These are phyloP conservation scores for Morella rubra DNA, from an alignment of 306 rosid genomes.

Conservation along the genomic window DNA sequence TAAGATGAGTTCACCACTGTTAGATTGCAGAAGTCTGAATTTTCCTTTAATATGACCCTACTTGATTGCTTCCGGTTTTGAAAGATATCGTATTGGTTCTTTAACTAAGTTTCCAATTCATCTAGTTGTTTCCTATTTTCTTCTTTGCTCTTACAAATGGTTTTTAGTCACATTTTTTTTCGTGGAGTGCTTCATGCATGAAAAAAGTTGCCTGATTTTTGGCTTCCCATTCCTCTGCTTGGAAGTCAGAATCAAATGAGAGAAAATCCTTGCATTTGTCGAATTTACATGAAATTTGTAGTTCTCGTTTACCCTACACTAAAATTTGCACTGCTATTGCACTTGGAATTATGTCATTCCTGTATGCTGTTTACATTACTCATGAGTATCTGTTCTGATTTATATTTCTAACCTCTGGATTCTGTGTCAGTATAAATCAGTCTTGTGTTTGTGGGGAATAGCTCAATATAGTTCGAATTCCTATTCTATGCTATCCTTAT, in stretches of 20 bases:
- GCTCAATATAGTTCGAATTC: slow-evolving; percentile 8
- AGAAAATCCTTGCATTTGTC: neutral
- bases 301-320: neutral
- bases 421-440: neutral
- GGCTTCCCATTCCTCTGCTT: neutral
- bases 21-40: neutral
- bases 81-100: neutral
- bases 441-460: slow-evolving; percentile 2
- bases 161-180: neutral
- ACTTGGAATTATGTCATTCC: neutral
- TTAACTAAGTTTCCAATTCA: neutral
- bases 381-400: neutral
- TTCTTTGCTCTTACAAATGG: neutral
- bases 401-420: neutral
- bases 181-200: neutral
- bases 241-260: neutral
- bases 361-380: neutral
- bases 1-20: neutral
- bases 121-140: neutral
- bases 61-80: neutral
- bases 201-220: neutral
- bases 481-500: neutral
- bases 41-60: neutral
- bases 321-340: neutral
- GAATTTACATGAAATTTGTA: neutral